Evolutionary conservation across 768 basidiomycete genomes (phyloP).

Genomic region (Leccinum sublutescens): DNA sequence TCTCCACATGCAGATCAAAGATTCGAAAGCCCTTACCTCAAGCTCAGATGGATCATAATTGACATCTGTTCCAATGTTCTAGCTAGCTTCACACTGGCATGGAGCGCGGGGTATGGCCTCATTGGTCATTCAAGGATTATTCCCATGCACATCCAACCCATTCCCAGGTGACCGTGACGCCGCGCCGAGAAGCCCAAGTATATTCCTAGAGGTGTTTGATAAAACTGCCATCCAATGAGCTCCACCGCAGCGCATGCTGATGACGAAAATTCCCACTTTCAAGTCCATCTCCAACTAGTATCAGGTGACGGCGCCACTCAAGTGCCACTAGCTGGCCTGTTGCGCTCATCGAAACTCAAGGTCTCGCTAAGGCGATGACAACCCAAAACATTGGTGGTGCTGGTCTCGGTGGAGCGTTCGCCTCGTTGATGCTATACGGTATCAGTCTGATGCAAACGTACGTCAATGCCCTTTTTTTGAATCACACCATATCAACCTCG

Average conservation of each 20-base stretch:
- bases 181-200: neutral
- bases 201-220: neutral
- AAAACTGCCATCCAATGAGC: neutral
- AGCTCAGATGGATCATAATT: neutral
- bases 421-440: neutral
- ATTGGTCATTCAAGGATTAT: neutral
- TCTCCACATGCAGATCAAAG: neutral
- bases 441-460: neutral
- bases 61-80: neutral
- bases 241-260: neutral
- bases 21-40: neutral
- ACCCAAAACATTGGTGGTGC: neutral
- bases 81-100: no score
- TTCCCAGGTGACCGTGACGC: neutral
- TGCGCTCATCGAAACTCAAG: neutral
- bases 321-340: neutral
- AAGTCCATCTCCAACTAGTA: neutral
- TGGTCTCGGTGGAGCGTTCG: neutral
- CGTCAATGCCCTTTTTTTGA: neutral
- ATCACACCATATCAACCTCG: neutral
- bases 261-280: neutral
- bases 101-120: neutral
- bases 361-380: neutral
- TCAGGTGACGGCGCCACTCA: neutral
- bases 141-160: neutral